A percentile compares a stretch with the other conserved stretches of the same genome.
These are phyloP conservation scores for Sarocladium brachiariae DNA, from an alignment of 2,329 filamentous ascomycete genomes.

Conservation along the genomic window DNA sequence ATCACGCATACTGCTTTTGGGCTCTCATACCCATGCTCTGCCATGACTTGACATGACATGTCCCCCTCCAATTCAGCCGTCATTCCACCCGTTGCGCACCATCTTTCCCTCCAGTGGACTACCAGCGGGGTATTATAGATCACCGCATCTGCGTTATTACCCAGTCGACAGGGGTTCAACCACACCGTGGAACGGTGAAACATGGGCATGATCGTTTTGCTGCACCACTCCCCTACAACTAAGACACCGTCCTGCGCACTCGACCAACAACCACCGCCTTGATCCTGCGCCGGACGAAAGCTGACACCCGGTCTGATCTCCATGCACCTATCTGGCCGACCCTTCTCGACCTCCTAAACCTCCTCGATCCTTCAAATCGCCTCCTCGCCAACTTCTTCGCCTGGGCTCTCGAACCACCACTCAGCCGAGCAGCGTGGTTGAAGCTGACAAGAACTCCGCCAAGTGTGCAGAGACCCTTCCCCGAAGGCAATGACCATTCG, in stretches of 20 bases:
- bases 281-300: slow-evolving; percentile 5
- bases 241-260: slow-evolving; percentile 1
- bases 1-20: not conserved
- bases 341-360: slow-evolving; percentile 2
- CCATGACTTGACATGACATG: not conserved
- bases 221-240: slow-evolving; percentile 1
- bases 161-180: slow-evolving; percentile 5
- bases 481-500: slow-evolving; percentile 21
- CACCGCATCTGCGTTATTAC: slow-evolving; percentile 8
- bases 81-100: not conserved
- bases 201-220: slow-evolving; percentile 4
- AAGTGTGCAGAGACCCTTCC: not conserved
- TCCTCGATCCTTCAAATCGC: not conserved
- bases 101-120: slow-evolving; percentile 1
- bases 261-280: slow-evolving; percentile 6
- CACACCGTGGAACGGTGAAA: slow-evolving; percentile 7
- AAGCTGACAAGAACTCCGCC: not conserved
- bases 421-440: not conserved
- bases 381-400: not conserved
- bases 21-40: not conserved
- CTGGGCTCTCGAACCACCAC: not conserved
- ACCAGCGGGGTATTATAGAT: slow-evolving; percentile 9
- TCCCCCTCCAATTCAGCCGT: slow-evolving; percentile 1
- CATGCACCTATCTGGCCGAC: not conserved
- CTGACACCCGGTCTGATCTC: slow-evolving; percentile 8